Evolutionary conservation across 2,329 filamentous ascomycete species (phyloP).

Genomic region (Alternaria infectoria): DNA sequence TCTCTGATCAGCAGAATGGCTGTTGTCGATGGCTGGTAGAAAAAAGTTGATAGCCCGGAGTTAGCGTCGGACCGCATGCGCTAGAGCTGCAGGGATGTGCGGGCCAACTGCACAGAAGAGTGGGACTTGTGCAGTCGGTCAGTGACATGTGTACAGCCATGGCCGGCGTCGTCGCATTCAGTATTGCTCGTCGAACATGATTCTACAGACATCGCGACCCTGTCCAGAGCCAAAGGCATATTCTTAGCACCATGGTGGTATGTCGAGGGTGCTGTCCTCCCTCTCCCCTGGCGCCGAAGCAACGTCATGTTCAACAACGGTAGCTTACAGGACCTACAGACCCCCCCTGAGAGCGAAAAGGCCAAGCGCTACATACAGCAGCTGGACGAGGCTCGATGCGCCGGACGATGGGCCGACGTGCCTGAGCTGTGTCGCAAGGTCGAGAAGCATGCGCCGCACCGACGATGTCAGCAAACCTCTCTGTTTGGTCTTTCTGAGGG

Average conservation of each 20-base stretch:
- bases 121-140: slow-evolving; percentile 21
- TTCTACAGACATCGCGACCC: slow-evolving; percentile 22
- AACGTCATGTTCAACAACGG: slow-evolving; percentile 40
- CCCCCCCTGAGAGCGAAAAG: slow-evolving; percentile 69
- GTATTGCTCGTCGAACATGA: slow-evolving; percentile 42
- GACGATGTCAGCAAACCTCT: slow-evolving; percentile 70
- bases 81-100: slow-evolving; percentile 30
- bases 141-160: slow-evolving; percentile 30
- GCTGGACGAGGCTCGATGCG: slow-evolving; percentile 85
- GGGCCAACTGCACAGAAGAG: slow-evolving; percentile 17
- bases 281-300: background rate
- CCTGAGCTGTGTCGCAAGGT: slow-evolving; percentile 92
- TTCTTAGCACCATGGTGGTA: slow-evolving; percentile 46
- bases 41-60: slow-evolving; percentile 34
- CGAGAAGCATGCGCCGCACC: slow-evolving; percentile 87
- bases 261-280: slow-evolving; percentile 16
- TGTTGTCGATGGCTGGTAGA: slow-evolving; percentile 7
- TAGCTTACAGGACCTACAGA: slow-evolving; percentile 45
- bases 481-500: slow-evolving; percentile 9
- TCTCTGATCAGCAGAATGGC: background rate
- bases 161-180: slow-evolving; percentile 25
- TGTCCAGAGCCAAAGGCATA: slow-evolving; percentile 36
- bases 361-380: slow-evolving; percentile 79
- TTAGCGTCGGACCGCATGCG: slow-evolving; percentile 27
- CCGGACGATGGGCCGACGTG: slow-evolving; percentile 84